A percentile compares a stretch with the other conserved stretches of the same genome.
phyloP scores from a whole-genome alignment of 139 green algal genomes.

The Haematococcus lacustris region DNA sequence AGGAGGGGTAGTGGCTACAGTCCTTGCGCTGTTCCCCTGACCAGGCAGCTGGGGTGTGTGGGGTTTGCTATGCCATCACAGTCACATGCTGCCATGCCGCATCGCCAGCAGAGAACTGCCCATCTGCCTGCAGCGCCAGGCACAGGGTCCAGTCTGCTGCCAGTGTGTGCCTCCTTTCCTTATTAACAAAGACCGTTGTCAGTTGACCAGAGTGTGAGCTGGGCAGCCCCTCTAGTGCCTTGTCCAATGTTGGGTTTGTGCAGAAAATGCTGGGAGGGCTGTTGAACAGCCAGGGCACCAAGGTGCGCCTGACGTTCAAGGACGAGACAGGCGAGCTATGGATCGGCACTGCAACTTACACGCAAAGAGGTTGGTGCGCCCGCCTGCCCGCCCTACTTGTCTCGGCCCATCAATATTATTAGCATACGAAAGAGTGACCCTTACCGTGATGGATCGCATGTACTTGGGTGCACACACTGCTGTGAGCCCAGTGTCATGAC shows the following conservation, averaged over 20 bases:
- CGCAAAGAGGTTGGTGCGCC: constrained; percentile 5
- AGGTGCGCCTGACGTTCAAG: constrained; percentile 49
- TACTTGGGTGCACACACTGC: neutral
- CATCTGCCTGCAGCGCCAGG: neutral
- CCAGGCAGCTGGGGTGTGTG: too few species aligned
- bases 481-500: neutral
- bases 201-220: too few species aligned
- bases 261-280: constrained; percentile 37
- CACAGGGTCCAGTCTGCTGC: neutral
- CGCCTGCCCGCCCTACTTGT: neutral
- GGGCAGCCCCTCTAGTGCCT: neutral
- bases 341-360: constrained; percentile 28
- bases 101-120: neutral
- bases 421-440: neutral
- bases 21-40: too few species aligned
- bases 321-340: constrained; percentile 37
- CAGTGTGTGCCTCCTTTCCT: neutral
- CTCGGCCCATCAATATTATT: neutral
- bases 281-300: constrained; percentile 42
- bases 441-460: neutral
- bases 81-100: neutral
- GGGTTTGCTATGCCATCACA: neutral
- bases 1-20: too few species aligned
- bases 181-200: too few species aligned
- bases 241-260: neutral